Evolutionary conservation across 2,329 filamentous ascomycete genomes (phyloP).

Genomic region (Colletotrichum gloeosporioides): DNA sequence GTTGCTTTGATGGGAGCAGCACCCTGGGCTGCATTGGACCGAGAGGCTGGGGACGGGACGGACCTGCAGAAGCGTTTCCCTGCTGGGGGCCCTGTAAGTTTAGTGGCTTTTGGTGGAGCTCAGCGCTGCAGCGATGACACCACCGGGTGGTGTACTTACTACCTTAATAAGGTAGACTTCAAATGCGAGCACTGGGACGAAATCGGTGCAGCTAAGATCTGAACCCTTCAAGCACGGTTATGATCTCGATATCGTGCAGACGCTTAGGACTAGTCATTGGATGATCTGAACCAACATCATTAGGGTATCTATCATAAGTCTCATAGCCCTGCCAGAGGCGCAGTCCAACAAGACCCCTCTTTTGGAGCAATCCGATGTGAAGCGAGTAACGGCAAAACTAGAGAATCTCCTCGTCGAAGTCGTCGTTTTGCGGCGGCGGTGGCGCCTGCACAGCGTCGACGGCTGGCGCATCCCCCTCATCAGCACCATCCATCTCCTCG

Average conservation of each 20-base stretch:
- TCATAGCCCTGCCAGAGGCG: constrained; percentile 15
- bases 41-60: neutral
- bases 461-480: neutral
- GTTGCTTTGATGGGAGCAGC: neutral
- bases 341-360: neutral
- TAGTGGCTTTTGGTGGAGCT: constrained; percentile 4
- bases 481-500: constrained; percentile 38
- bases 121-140: neutral
- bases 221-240: neutral
- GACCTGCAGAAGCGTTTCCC: constrained; percentile 2
- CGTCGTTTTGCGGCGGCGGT: neutral
- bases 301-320: constrained; percentile 22
- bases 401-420: constrained; percentile 21
- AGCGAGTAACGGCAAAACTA: neutral
- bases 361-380: neutral
- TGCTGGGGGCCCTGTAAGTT: constrained; percentile 5
- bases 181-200: neutral
- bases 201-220: neutral
- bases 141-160: neutral
- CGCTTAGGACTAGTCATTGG: neutral
- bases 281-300: constrained; percentile 6
- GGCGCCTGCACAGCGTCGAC: neutral
- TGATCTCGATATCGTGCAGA: neutral
- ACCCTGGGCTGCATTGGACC: neutral
- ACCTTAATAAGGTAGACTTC: neutral